Evolutionary conservation across 352 stramenopile species (phyloP).

Genomic region (Pythium brachiatum): DNA sequence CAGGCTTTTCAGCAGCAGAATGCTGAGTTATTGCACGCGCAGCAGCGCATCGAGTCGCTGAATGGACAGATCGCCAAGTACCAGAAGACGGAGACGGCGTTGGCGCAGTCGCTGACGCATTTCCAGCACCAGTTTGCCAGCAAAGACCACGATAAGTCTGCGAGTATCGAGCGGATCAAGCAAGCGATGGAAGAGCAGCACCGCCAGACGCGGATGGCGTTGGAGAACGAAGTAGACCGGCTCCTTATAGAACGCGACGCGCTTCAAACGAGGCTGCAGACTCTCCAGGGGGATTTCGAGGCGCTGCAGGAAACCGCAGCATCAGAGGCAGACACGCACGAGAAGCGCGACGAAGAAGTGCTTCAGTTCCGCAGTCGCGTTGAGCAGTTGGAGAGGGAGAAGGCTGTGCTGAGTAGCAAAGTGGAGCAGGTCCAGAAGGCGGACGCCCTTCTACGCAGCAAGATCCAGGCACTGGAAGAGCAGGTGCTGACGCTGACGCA

Average conservation of each 20-base stretch:
- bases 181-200: conserved; percentile 42
- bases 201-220: conserved; percentile 23
- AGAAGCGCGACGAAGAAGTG: conserved; percentile 29
- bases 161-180: conserved; percentile 37
- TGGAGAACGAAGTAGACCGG: conserved; percentile 40
- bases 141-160: conserved; percentile 60
- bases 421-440: conserved; percentile 58
- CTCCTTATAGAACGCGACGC: conserved; percentile 16
- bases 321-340: conserved; percentile 20
- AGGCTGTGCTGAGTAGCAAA: conserved; percentile 60
- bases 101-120: conserved; percentile 66
- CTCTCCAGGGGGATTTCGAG: conserved; percentile 18
- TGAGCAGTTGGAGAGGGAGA: conserved; percentile 58
- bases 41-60: conserved; percentile 45
- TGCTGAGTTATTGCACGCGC: conserved; percentile 33
- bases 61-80: conserved; percentile 51
- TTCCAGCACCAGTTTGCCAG: conserved; percentile 58
- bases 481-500: conserved; percentile 34
- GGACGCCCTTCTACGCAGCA: conserved; percentile 52
- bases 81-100: conserved; percentile 74
- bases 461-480: conserved; percentile 41
- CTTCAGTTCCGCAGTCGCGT: conserved; percentile 35
- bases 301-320: conserved; percentile 30
- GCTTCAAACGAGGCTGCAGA: conserved; percentile 21
- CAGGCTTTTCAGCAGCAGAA: conserved; percentile 44